These are phyloP conservation scores for Trypanosoma lewisi DNA, from an alignment of 208 protist genomes.

Conservation along the genomic window DNA sequence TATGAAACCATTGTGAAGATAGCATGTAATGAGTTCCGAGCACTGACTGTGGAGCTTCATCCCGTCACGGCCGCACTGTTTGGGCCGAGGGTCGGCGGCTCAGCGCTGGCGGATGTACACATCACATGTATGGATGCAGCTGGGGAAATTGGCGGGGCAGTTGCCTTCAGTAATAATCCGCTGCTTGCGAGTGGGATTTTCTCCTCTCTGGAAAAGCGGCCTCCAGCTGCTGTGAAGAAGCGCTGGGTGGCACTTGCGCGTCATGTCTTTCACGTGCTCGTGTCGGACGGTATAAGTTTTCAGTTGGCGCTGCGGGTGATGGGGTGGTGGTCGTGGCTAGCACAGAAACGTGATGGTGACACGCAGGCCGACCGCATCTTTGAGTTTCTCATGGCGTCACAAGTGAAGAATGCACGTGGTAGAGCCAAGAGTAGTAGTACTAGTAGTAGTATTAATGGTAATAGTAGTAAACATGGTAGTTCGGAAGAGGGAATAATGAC, in stretches of 20 bases:
- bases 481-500: not conserved
- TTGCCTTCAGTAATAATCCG: constrained; percentile 23
- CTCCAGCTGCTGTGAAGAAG: not conserved
- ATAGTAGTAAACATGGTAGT: not conserved
- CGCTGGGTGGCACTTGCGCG: constrained; percentile 9
- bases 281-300: constrained; percentile 26
- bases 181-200: constrained; percentile 14
- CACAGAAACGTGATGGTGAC: not conserved
- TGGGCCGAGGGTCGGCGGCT: not conserved
- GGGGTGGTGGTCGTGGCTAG: not conserved
- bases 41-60: constrained; percentile 19
- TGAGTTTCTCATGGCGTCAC: constrained; percentile 6
- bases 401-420: not conserved
- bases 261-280: constrained; percentile 13
- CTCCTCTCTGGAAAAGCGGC: constrained; percentile 1
- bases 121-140: constrained; percentile 27
- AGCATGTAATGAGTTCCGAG: constrained; percentile 11
- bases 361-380: constrained; percentile 8
- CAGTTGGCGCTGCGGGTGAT: not conserved
- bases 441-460: not conserved
- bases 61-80: constrained; percentile 5
- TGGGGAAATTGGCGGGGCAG: constrained; percentile 27
- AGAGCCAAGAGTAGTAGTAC: not conserved
- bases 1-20: constrained; percentile 1
- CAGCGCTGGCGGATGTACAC: constrained; percentile 19